Evolutionary conservation across 2,329 filamentous ascomycete genomes (phyloP), one percentile per base, ranked within the genome.

Genomic region (Microsporum canis): DNA sequence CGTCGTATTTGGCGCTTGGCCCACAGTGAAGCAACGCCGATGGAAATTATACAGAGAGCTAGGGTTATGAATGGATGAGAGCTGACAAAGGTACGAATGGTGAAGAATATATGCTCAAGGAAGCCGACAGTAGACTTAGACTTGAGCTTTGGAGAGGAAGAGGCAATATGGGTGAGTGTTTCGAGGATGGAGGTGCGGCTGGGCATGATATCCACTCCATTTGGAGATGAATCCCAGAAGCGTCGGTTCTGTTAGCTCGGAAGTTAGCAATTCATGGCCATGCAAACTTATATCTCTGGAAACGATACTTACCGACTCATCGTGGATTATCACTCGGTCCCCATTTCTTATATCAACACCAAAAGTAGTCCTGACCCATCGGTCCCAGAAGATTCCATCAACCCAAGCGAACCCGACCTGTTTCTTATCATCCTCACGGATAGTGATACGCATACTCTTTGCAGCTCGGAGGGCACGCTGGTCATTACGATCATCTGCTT

Each of bases 361-460:
- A 70, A 95, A 99, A 0, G 92, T 96, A n/a, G 87, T 91, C 66
- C 88, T 83, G 65, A 99, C 84, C 94, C 94, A 99, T 64, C 92
- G 84, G 75, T 97, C 91, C 94, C 94, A 99, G 74, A 97, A 97
- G 5, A 89, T 84, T 58, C 91, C 91, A 71, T 99, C 94, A 10
- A 97, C 90, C 94, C 94, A 99, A 10, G 94, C 94, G 74, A 99
- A 99, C 6, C 85, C 84, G 47, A 97, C 91, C 71, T 95, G 88
- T 73, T 92, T 95, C 67, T 87, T 87, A 70, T 91, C 86, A 59
- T 89, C 84, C 71, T 88, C 88, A 68, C 92, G 88, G 84, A 96
- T 95, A 68, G 91, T 89, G 71, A 99, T 91, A 36, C 86, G 85
- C 70, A 95, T 95, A 65, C 84, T 87, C 80, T 99, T 99, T 39